Percentiles rank a stretch among this genome's conserved stretches.
phyloP scores from a whole-genome alignment of 2,329 filamentous ascomycete genomes.

The Colletotrichum scovillei region DNA sequence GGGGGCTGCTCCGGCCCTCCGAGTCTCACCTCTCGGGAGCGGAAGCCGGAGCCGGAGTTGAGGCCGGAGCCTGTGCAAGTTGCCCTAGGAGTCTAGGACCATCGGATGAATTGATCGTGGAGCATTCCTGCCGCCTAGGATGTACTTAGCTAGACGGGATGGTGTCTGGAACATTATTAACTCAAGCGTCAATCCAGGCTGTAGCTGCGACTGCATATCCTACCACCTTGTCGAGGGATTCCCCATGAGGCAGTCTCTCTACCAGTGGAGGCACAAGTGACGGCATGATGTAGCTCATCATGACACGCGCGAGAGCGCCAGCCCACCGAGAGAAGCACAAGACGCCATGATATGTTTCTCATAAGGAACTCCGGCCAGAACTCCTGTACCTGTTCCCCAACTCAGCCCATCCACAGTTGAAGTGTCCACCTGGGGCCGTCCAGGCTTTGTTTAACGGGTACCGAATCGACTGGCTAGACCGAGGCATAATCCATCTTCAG shows the following conservation, averaged over 20 bases:
- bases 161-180: no score
- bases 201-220: no score
- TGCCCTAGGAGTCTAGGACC: no score
- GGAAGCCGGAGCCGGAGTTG: not conserved
- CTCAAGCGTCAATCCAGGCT: not conserved
- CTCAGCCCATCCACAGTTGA: not conserved
- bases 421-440: not conserved
- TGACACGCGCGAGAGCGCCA: not conserved
- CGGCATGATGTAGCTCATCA: not conserved
- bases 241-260: no score
- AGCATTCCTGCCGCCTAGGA: not conserved
- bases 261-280: no score
- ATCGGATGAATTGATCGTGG: not conserved
- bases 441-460: not conserved
- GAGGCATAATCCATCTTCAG: not conserved
- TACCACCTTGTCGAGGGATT: no score
- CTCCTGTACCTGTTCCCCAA: accelerated
- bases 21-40: no score
- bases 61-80: no score
- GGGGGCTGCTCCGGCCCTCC: no score
- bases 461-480: not conserved
- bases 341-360: not conserved
- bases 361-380: not conserved
- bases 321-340: not conserved
- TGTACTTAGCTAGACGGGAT: not conserved